Percentiles rank a stretch among this genome's conserved stretches.
Evolutionary conservation across 75 land plant genomes (phyloP).

Genomic region (Larix kaempferi): DNA sequence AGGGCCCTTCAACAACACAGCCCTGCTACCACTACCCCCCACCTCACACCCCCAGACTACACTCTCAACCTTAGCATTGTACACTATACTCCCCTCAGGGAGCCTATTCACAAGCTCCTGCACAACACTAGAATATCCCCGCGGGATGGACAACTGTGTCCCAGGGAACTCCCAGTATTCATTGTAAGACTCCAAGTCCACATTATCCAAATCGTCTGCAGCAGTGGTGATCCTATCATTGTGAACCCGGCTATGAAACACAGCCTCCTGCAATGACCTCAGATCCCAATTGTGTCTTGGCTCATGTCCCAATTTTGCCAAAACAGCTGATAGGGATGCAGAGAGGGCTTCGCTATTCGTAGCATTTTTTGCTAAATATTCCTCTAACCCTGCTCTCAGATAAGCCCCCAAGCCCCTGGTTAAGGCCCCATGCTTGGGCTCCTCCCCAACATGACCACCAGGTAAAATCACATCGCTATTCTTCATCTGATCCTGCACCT

Average conservation of each 20-base stretch:
- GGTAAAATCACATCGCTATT: background rate
- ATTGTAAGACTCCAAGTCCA: slow-evolving; percentile 15
- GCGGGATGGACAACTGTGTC: slow-evolving; percentile 19
- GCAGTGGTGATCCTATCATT: slow-evolving; percentile 24
- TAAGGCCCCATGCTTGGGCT: background rate
- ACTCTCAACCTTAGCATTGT: slow-evolving; percentile 19
- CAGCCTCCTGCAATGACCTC: slow-evolving; percentile 22
- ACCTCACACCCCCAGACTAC: slow-evolving; percentile 15
- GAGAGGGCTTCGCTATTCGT: background rate
- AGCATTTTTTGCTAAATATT: background rate
- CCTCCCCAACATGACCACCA: too few relatives aligned
- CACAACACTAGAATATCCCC: slow-evolving; percentile 30
- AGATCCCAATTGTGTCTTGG: slow-evolving; percentile 9
- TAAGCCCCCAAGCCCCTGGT: background rate
- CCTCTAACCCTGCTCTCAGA: slow-evolving; percentile 10
- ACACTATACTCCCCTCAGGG: slow-evolving; percentile 17
- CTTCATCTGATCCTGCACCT: background rate
- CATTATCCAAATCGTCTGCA: slow-evolving; percentile 26
- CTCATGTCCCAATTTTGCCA: background rate
- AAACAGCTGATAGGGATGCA: background rate
- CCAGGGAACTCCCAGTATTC: slow-evolving; percentile 43
- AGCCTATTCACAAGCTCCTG: slow-evolving; percentile 21
- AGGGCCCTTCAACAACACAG: background rate
- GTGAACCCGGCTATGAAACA: slow-evolving; percentile 18
- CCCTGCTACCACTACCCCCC: background rate